Evolutionary conservation across 495 filamentous ascomycete species (phyloP).

Genomic region (Parathielavia hyrcaniae): DNA sequence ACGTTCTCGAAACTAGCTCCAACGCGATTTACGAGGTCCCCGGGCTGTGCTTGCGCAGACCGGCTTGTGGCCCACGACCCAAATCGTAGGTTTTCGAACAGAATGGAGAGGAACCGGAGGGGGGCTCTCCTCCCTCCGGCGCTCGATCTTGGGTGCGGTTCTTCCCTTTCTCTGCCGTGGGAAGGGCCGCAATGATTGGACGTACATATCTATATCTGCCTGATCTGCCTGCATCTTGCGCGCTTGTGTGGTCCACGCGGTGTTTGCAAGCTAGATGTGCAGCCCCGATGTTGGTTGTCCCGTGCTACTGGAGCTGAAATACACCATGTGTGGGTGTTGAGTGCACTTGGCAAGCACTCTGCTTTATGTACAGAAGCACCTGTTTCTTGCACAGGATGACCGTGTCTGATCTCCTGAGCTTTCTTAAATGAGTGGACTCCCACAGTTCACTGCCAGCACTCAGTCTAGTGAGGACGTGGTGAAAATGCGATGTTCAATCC

Average conservation of each 20-base stretch:
- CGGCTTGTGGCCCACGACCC: slow-evolving; percentile 38
- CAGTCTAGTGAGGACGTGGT: too few relatives aligned
- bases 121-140: slow-evolving; percentile 19
- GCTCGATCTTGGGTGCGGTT: slow-evolving; percentile 56
- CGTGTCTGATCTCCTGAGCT: too few relatives aligned
- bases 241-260: background rate
- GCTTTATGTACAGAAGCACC: too few relatives aligned
- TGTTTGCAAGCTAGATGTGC: background rate
- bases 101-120: slow-evolving; percentile 45
- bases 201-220: slow-evolving; percentile 39
- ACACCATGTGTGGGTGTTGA: too few relatives aligned
- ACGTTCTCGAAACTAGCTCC: slow-evolving; percentile 46
- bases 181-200: slow-evolving; percentile 52
- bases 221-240: background rate
- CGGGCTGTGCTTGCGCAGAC: slow-evolving; percentile 13
- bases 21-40: slow-evolving; percentile 40
- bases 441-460: too few relatives aligned
- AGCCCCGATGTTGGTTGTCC: too few relatives aligned
- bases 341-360: too few relatives aligned
- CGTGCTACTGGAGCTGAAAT: too few relatives aligned
- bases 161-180: slow-evolving; percentile 39
- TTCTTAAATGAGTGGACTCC: too few relatives aligned
- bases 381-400: too few relatives aligned
- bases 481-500: too few relatives aligned
- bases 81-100: slow-evolving; percentile 41